A percentile compares a stretch with the other conserved stretches of the same genome.
Conservation (phyloP, 2,329 filamentous ascomycete species). For the Colletotrichum brevisporum region DNA sequence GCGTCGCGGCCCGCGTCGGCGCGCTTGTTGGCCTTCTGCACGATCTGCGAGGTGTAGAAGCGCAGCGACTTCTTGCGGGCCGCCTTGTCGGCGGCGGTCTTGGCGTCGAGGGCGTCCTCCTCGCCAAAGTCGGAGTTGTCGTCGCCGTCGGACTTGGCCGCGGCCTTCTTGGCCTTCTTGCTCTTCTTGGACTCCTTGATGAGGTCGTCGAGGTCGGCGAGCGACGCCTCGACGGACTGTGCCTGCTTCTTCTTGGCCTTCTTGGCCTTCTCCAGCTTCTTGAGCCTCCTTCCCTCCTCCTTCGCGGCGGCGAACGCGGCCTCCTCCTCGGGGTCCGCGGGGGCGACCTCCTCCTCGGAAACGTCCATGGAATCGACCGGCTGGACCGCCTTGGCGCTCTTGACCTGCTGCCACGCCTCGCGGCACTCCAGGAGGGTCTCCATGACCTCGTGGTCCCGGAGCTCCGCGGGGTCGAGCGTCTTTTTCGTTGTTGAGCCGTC, state of each 20-base stretch:
- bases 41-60: conserved; percentile 98
- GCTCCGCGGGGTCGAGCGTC: conserved; percentile 80
- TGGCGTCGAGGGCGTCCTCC: conserved; percentile 82
- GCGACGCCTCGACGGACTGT: conserved; percentile 76
- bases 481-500: conserved; percentile 67
- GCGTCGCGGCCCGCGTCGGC: conserved; percentile 79
- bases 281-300: conserved; percentile 53
- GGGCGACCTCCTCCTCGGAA: conserved; percentile 50
- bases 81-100: conserved; percentile 88
- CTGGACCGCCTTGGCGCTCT: conserved; percentile 70
- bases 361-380: conserved; percentile 49
- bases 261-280: conserved; percentile 56
- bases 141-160: conserved; percentile 56
- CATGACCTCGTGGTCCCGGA: conserved; percentile 95
- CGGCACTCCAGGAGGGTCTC: conserved; percentile 84
- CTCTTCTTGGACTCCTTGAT: conserved; percentile 58
- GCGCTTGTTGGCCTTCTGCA: conserved; percentile 92
- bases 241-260: conserved; percentile 61
- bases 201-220: conserved; percentile 79
- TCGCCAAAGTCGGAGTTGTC: conserved; percentile 94
- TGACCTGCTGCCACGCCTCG: conserved; percentile 83
- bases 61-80: conserved; percentile 91
- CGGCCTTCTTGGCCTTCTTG: conserved; percentile 61
- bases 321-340: conserved; percentile 45
- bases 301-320: conserved; percentile 45